A percentile compares a stretch with the other conserved stretches of the same genome.
Evolutionary conservation across 2,329 filamentous ascomycete genomes (phyloP).

Genomic region (Dothideomycetidae sp.): DNA sequence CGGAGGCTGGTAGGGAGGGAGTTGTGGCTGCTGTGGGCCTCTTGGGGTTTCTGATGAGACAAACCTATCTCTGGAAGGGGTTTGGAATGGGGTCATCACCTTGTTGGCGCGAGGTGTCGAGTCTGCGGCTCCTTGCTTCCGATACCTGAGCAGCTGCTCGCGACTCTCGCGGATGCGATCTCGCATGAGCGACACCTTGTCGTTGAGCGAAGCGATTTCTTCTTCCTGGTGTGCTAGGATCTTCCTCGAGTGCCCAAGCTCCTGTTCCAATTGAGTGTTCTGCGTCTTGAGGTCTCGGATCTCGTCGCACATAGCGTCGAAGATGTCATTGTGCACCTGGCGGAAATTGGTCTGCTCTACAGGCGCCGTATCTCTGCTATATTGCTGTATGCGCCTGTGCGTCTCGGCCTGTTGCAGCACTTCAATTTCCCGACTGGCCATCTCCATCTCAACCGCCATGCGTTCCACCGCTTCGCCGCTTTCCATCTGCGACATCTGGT

Average conservation of each 20-base stretch:
- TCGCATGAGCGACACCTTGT: constrained; percentile 64
- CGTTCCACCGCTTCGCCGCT: constrained; percentile 74
- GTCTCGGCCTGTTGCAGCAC: constrained; percentile 64
- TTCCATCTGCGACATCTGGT: constrained; percentile 70
- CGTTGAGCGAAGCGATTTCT: constrained; percentile 52
- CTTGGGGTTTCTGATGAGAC: constrained; percentile 22
- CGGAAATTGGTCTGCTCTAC: constrained; percentile 34
- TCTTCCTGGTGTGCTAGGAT: constrained; percentile 66
- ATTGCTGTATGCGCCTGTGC: constrained; percentile 41
- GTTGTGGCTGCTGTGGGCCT: background rate
- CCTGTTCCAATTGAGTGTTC: constrained; percentile 47
- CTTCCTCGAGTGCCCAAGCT: constrained; percentile 60
- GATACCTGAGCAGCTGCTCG: constrained; percentile 71
- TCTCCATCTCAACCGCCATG: constrained; percentile 79
- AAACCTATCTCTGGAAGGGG: constrained; percentile 32
- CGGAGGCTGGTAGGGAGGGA: background rate
- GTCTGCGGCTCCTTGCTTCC: constrained; percentile 43
- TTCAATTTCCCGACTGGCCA: constrained; percentile 78
- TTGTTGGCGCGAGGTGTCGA: constrained; percentile 38
- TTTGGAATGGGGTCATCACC: constrained; percentile 19
- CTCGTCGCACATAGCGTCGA: constrained; percentile 39
- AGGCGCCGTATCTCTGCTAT: constrained; percentile 18
- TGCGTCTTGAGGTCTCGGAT: constrained; percentile 51
- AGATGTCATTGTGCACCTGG: constrained; percentile 34
- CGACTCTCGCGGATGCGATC: constrained; percentile 80